Evolutionary conservation across 768 basidiomycete genomes (phyloP), one percentile per base, ranked within the genome.

Genomic region (Macrolepiota dolichaula): DNA sequence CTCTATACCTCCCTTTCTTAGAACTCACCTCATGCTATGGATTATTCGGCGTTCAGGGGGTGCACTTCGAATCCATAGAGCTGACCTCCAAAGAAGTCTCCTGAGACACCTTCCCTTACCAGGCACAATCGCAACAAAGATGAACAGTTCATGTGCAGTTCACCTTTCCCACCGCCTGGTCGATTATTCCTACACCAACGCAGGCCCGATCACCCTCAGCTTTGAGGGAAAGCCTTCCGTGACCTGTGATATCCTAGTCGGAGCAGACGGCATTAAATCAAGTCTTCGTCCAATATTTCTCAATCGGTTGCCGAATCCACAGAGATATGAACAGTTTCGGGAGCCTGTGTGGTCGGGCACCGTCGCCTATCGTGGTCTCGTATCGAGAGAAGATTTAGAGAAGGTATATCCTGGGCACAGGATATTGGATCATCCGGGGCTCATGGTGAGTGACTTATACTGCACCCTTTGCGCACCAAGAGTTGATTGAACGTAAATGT

Each of bases 51-150:
- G 19, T 29, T 49, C 22, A 75, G 74, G 65, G 9, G 73, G 72
- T 10, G 42, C 61, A 1, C 55, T 73, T 32, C 47, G 49, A 6
- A 71, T 66, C 55, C 82, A 82, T 62, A 76, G 83, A 35, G 74
- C 77, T 4, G 79, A 83, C 56, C 74, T 84, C 49, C 80, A 82
- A 42, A 57, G 68, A 9, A 70, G 75, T 10, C 68, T 84, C 22
- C 69, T 83, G 35, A 68, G 71, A 10, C 67, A 74, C 61, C 62
- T 82, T 44, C 65, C 72, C 2, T 51, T 73, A 3, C 36, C 57
- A n/a, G 46, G 57, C 9, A 38, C 47, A 13, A 5, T 2, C 11
- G 25, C 24, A 3, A 15, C 29, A n/a, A 49, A 25, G 22, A 47
- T 27, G 4, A 61, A 46, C 24, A 53, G 32, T 22, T 19, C 19